Base-by-base conservation (phyloP, 108 stramenopile genomes). In the Nitzschia putrida region DNA sequence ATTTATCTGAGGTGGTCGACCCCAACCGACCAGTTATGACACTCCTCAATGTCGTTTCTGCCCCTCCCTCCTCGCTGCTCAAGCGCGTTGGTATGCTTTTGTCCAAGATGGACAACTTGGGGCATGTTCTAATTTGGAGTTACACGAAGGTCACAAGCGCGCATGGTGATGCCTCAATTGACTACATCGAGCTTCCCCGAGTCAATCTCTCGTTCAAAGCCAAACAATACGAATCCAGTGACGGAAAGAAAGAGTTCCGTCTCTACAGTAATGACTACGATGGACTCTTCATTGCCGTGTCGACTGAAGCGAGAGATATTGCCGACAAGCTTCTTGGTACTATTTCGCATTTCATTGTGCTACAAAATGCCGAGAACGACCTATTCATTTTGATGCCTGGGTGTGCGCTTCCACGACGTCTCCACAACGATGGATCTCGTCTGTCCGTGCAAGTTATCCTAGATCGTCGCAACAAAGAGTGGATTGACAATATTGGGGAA, bases 51-150 rank as follows among this genome's bases (percentile, higher is more conserved):
- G 82, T 96, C 29, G 72, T 93, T 29, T 83, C 87, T 20, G 97
- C 94, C 37, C 89, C 90, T 41, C 77, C 86, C 16, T 88, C 88
- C 13, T 95, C 90, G 7, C 78, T 95, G 8, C 73, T 98, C 53
- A 96, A 96, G 71, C 72, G 89, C 53, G 77, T 98, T 61, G 91
- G 94, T 13, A 87, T 91, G 84, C 73, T 96, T 8, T 73, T 99
- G 26, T 90, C 95, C 2, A 85, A 97, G 34, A 59, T 99, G 44
- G 99, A 99, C 44, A 92, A 95, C 54, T 88, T 96, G 44, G 85
- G 92, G 10, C 96, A 99, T 73, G 90, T 99, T 23, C 81, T 98
- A 38, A 90, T 96, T 34, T 99, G 99, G 99, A 96, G 95, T 63
- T 71, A 68, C 68, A 49, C 78, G 20, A 77, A 91, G 26, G 88